Evolutionary conservation across 2,329 filamentous ascomycete genomes (phyloP), one percentile per base, ranked within the genome.

Genomic region (Xylogone sp.): DNA sequence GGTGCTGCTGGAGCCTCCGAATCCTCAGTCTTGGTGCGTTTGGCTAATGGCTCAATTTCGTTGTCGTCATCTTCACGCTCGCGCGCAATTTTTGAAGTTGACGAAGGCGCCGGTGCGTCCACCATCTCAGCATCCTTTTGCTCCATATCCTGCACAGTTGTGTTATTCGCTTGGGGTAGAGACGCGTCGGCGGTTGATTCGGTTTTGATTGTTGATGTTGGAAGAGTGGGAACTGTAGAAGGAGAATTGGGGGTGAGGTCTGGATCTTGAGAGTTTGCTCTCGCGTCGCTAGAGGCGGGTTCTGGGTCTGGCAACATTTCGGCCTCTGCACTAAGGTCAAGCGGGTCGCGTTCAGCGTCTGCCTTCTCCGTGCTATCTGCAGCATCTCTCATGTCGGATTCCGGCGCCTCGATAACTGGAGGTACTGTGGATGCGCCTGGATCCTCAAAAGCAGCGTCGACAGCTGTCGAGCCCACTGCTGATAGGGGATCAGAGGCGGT

Each of bases 31-130:
- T 86, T 93, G 34, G 88, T 83, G 21, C 92, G 85, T 74, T 97
- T 97, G 1, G 90, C 81, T 16, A 82, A 81, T 49, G 86, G 90
- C 57, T 90, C 81, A 10, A 75, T 74, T 1, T 75, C 74, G 16
- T 74, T 72, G 57, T n/a, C n/a, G n/a, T 96, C 90, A 3, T 90
- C 85, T 53, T 96, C 90, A 13, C 92, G 85, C 59, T 86, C 87
- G 10, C 90, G 84, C 1, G 89, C 77, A 12, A 87, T 65, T 70
- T 92, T 93, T 3, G 68, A 66, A 3, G 57, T 47, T 45, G 62
- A 47, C 18, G 57, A 43, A 31, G 72, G 70, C 18, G 52, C 52
- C 27, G 60, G 59, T 34, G 60, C 62, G 51, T 70, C 67, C 9
- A 50, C 51, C 67, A 68, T 71, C 7, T 66, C 60, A 18, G 59